phyloP scores from a whole-genome alignment of 2,329 filamentous ascomycete genomes.

The Orbilia quercus region DNA sequence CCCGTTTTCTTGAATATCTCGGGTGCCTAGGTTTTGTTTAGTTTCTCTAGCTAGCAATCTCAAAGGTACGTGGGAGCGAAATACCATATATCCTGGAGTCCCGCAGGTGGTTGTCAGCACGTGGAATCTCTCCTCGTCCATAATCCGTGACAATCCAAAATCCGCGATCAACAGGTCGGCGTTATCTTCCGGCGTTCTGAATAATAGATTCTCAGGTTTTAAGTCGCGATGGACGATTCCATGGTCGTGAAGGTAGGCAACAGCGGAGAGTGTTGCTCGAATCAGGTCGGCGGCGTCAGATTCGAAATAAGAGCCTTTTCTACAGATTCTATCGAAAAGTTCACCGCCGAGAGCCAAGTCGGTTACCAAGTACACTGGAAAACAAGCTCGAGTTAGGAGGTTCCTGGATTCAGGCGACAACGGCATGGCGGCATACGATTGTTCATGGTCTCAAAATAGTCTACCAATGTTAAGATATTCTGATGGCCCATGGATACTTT shows the following conservation, averaged over 20 bases:
- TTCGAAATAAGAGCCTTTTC: constrained; percentile 98
- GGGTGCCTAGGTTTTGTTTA: constrained; percentile 70
- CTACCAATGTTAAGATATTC: constrained; percentile 96
- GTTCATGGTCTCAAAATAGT: constrained; percentile 99
- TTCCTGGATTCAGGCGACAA: not conserved
- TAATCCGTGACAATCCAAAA: constrained; percentile 93
- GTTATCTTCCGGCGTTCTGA: constrained; percentile 97
- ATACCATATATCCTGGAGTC: constrained; percentile 91
- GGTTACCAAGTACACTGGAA: constrained; percentile 88
- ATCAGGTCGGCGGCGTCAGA: constrained; percentile 95
- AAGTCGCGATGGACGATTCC: constrained; percentile 98
- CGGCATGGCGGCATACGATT: constrained; percentile 71
- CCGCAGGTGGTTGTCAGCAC: constrained; percentile 97
- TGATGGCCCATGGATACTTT: constrained; percentile 99
- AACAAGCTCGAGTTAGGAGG: constrained; percentile 53
- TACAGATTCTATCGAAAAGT: constrained; percentile 97
- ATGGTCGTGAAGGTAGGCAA: constrained; percentile 97
- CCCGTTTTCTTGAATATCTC: constrained; percentile 99
- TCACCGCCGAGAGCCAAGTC: constrained; percentile 96
- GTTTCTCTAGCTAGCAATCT: not conserved
- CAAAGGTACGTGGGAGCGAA: not conserved
- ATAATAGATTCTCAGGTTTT: constrained; percentile 96
- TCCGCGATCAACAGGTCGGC: constrained; percentile 96
- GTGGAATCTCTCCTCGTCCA: constrained; percentile 99
- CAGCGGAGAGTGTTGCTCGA: constrained; percentile 92